Base-by-base conservation (phyloP, 2,329 filamentous ascomycete species). In the Leptographium galeiforme region DNA sequence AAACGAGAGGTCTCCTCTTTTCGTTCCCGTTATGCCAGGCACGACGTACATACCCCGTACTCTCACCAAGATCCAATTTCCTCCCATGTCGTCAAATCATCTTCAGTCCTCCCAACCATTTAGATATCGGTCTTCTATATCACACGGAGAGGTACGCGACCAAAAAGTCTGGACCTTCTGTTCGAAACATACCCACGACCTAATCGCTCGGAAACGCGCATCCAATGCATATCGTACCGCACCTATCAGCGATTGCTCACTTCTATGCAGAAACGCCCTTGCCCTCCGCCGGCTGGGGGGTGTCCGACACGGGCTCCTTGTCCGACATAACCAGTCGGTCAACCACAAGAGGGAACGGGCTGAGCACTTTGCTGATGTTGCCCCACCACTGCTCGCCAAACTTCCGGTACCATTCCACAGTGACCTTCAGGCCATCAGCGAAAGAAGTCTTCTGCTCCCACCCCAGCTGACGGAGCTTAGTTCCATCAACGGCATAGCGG, bases 321-420 rank as follows among this genome's bases (percentile, higher is more conserved):
- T 80, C 77, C 1, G 75, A 74, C 53, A 79, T 65, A 45, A 84
- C 73, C 58, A 79, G 74, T 12, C 68, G 69, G 33, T 76, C 67
- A 50, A 70, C 75, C 16, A 84, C 78, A 13, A 79, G 73, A 1
- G 81, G 84, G 68, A 83, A 86, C 5, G 83, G 81, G 39, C 79
- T 83, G 52, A 87, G 72, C 18, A 85, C 81, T 63, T 81, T 79
- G 62, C 73, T 78, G 60, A 87, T 84, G 59, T 85, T 78, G 48
- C 83, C 83, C 83, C 83, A 87, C 84, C 84, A 87, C 40, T 72
- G 63, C 69, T 84, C 78, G 6, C 81, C 81, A 55, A 81, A 87
- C 53, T 67, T 68, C 41, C 69, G 72, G 64, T 89, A 89, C 85
- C 85, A 89, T 50, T 82, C 74, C 16, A 87, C 81, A 0, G 84